Base-by-base conservation (phyloP, 257 asterid genomes). In the Thymus mandschuricus region DNA sequence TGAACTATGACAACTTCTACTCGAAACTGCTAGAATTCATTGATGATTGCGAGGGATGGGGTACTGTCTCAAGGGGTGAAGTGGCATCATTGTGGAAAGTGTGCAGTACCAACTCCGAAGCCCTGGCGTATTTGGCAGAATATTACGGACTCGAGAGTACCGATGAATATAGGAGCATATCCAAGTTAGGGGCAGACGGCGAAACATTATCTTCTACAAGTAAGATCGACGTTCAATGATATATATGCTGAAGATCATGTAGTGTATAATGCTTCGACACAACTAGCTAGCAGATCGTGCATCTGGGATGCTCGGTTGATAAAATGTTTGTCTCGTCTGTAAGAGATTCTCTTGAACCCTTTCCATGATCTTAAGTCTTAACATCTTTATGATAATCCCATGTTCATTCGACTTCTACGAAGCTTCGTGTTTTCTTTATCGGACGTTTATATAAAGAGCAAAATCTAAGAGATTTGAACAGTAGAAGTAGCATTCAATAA, bases 1-100 rank as follows among this genome's bases (percentile, higher is more conserved):
- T 94, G 99, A 94, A 89, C 83, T 94, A 91, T 41, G 92, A 88
- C 66, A 81, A 88, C 0, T 94, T 89, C 68, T 89, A 91, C 81
- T 75, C 91, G 5, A 94, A 91, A 79, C 60, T 94, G 81, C 79
- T 94, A 0, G 97, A 85, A n/a, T 91, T 94, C 35, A 85, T 94
- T 12, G 81, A 70, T 8, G 88, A 86, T 15, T 89, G 95, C 48
- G 98, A 91, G 87, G 82, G 69, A 3, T 82, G 88, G 90, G 99
- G 95, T 12, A 84, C 93, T 30, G 84, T 89, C 71, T 84, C 89
- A 3, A 76, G 80, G 12, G 93, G 90, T 27, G 99, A 89, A 72
- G 88, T 88, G 70, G 78, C 90, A 1, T 81, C 96, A 8, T 46
- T 89, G 41, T 91, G 93, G 98, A 86, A 84, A 81, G 93, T 89